Percentiles rank a stretch among this genome's conserved stretches.
These are phyloP conservation scores for Carex sylvatica DNA, from an alignment of 202 grass and related monocot genomes.

Conservation along the genomic window DNA sequence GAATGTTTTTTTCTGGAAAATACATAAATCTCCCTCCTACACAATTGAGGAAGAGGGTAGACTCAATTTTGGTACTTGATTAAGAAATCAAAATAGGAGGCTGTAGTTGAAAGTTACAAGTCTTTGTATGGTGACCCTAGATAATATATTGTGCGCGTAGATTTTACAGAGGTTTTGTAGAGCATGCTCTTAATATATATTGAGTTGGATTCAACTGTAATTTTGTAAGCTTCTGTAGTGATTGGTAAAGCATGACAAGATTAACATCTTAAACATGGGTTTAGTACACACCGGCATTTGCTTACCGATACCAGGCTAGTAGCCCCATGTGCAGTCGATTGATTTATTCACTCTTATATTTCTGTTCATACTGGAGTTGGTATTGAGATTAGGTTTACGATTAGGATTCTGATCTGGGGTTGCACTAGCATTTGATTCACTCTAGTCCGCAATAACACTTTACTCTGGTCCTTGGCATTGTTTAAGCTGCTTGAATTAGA, in stretches of 20 bases:
- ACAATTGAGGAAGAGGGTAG: background rate
- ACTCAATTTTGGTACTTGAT: conserved; percentile 3
- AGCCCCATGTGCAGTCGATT: background rate
- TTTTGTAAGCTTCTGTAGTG: background rate
- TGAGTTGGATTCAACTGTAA: background rate
- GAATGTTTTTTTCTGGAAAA: background rate
- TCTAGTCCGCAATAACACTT: background rate
- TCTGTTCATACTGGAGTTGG: conserved; percentile 17
- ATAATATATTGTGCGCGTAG: background rate
- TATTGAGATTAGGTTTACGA: background rate
- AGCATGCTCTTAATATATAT: conserved; percentile 1
- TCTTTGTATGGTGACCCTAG: background rate
- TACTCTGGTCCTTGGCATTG: background rate
- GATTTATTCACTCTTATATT: conserved; percentile 17
- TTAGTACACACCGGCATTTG: background rate
- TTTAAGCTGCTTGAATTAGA: conserved; percentile 7
- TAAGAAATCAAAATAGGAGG: background rate
- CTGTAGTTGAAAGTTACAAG: background rate
- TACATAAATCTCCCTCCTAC: background rate
- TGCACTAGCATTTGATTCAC: background rate
- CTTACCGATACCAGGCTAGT: background rate
- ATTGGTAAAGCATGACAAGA: conserved; percentile 1
- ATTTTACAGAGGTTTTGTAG: background rate
- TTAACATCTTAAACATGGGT: background rate
- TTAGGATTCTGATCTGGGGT: background rate